Percentiles rank a stretch among this genome's conserved stretches.
These are phyloP conservation scores for Chloropicon primus DNA, from an alignment of 139 green algal species.

Conservation along the genomic window DNA sequence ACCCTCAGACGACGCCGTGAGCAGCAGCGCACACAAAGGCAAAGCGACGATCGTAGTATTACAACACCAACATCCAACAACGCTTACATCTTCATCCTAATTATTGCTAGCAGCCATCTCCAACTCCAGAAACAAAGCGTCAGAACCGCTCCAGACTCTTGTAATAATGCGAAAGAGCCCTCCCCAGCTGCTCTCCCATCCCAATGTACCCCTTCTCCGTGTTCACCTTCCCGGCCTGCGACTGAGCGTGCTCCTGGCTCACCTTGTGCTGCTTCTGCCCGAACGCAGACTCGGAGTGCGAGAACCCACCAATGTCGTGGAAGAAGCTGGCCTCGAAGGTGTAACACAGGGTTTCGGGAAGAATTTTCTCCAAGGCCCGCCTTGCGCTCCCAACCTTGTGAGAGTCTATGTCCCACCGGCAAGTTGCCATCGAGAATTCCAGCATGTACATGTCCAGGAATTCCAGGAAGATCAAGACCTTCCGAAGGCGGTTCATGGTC, in stretches of 20 bases:
- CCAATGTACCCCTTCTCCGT: conserved; percentile 18
- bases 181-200: conserved; percentile 20
- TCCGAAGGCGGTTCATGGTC: background rate
- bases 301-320: conserved; percentile 3
- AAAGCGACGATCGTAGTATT: too few species aligned
- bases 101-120: too few species aligned
- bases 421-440: conserved; percentile 11
- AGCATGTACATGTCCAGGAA: conserved; percentile 10
- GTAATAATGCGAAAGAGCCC: conserved; percentile 9
- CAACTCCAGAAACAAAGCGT: too few species aligned
- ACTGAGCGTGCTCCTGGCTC: background rate
- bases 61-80: too few species aligned
- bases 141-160: background rate
- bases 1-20: too few species aligned
- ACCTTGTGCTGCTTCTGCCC: background rate
- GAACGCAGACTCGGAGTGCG: background rate
- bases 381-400: conserved; percentile 18
- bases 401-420: conserved; percentile 16
- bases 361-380: conserved; percentile 1
- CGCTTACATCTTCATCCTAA: too few species aligned
- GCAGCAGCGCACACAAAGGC: too few species aligned
- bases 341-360: conserved; percentile 18
- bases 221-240: conserved; percentile 7
- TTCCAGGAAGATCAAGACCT: conserved; percentile 8
- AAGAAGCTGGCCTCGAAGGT: conserved; percentile 27